Evolutionary conservation across 78 protist genomes (phyloP), one percentile per base, ranked within the genome.

Genomic region (Dictyostelium brefeldianum): DNA sequence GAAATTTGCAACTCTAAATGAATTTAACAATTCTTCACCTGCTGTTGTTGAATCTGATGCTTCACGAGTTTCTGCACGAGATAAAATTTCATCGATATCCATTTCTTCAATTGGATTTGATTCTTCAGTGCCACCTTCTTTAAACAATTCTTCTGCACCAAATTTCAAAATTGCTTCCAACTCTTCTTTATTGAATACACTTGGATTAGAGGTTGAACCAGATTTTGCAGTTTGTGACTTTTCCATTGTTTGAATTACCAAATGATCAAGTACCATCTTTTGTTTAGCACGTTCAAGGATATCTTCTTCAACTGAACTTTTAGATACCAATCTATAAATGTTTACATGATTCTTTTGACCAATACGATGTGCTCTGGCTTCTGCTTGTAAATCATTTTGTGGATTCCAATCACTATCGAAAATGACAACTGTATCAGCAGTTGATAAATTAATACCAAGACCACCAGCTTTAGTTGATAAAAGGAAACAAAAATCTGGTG

Each of bases 291-390:
- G 85, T 69, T 81, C 91, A 8, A 93, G 36, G 27, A 94, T 96
- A 17, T 91, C 89, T 85, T 96, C 97, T 54, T 96, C 97, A 1
- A 94, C 83, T 0, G 96, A 94, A 18, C 73, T n/a, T 27, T 94
- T 89, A 14, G 95, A 65, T 17, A 96, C 87, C 56, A 96, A 90
- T 47, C 99, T 83, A 90, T 95, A 98, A 47, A 98, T 98, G 25
- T 89, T 96, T 59, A 99, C 99, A 56, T 89, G 83, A 69, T 95
- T 94, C 67, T 96, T 97, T 90, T 99, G 99, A 41, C 99, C 99
- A 48, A 99, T 98, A 56, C 99, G 94, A 89, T 99, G 99, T 31
- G 98, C 98, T 65, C 99, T 95, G 29, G 98, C 98, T 69, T 97
- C 97, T 0, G 97, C 97, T 56, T 96, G 97, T 41, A 96, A 81